These are phyloP conservation scores for Laburnicola sp. DNA, from an alignment of 2,329 filamentous ascomycete species.

Conservation along the genomic window DNA sequence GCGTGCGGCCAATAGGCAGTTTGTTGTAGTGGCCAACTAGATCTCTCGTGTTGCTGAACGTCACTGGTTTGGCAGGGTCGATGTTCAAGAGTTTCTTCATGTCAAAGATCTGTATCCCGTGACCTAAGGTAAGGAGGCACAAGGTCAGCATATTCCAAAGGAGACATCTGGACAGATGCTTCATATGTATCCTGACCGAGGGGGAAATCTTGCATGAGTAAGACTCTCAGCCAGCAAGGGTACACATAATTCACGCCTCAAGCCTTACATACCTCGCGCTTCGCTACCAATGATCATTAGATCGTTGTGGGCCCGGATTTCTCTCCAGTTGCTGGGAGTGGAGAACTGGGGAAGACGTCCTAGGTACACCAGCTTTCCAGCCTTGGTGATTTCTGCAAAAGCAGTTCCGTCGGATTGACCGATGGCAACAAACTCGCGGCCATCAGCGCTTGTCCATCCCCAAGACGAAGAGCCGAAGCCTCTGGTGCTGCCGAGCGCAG, in stretches of 20 bases:
- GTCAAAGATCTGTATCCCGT: slow-evolving; percentile 66
- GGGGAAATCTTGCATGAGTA: no score
- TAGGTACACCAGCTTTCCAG: slow-evolving; percentile 57
- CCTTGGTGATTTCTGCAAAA: slow-evolving; percentile 56
- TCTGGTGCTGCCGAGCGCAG: slow-evolving; percentile 54
- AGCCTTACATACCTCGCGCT: slow-evolving; percentile 12
- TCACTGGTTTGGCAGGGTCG: slow-evolving; percentile 40
- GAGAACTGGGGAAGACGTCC: slow-evolving; percentile 56
- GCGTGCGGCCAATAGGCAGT: slow-evolving; percentile 42
- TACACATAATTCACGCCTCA: no score
- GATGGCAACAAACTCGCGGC: slow-evolving; percentile 59
- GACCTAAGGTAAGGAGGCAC: slow-evolving; percentile 31
- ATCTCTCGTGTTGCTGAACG: slow-evolving; percentile 39
- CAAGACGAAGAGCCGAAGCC: slow-evolving; percentile 54
- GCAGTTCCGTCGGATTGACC: slow-evolving; percentile 59
- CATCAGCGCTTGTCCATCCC: slow-evolving; percentile 58
- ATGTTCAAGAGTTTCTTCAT: slow-evolving; percentile 53
- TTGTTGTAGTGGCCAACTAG: slow-evolving; percentile 40
- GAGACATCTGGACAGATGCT: no score
- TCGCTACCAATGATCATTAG: slow-evolving; percentile 50
- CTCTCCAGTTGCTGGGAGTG: slow-evolving; percentile 55
- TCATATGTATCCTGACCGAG: no score
- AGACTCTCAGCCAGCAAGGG: no score
- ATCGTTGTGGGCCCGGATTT: slow-evolving; percentile 54
- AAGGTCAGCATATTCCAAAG: no score